These are phyloP conservation scores for Cairneyella variabilis DNA, from an alignment of 495 filamentous ascomycete species.

Conservation along the genomic window DNA sequence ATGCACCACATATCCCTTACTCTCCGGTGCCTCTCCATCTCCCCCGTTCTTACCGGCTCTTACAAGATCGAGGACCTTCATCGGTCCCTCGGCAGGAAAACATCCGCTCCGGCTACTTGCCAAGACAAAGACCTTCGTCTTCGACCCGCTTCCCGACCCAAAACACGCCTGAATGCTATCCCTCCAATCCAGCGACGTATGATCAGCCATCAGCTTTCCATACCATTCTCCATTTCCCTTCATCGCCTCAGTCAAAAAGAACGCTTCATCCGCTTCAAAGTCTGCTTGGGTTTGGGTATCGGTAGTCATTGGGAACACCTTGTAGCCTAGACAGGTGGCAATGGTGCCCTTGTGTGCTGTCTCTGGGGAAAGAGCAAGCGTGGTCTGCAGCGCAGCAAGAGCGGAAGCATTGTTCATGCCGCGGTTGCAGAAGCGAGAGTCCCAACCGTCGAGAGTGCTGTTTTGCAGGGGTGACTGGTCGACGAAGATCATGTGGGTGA, in stretches of 20 bases:
- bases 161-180: conserved; percentile 34
- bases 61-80: conserved; percentile 32
- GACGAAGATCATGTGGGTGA: conserved; percentile 37
- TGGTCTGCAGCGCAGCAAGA: conserved; percentile 32
- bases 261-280: conserved; percentile 32
- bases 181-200: conserved; percentile 43
- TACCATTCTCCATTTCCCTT: conserved; percentile 38
- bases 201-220: conserved; percentile 39
- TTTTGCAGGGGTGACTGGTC: conserved; percentile 47
- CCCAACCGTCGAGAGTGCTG: conserved; percentile 28
- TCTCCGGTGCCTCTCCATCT: conserved; percentile 15
- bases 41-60: conserved; percentile 19
- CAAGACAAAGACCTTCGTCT: conserved; percentile 32
- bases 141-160: conserved; percentile 20
- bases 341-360: conserved; percentile 33
- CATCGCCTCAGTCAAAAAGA: conserved; percentile 34
- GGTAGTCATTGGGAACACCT: conserved; percentile 19
- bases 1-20: conserved; percentile 30
- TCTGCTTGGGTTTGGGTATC: conserved; percentile 2
- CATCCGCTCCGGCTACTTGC: conserved; percentile 39
- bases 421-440: conserved; percentile 26
- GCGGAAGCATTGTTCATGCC: conserved; percentile 37
- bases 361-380: conserved; percentile 24
- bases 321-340: conserved; percentile 38
- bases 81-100: conserved; percentile 39